Evolutionary conservation across 1,284 basidiomycete genomes (phyloP).

Genomic region (Leccinum angustisporum): DNA sequence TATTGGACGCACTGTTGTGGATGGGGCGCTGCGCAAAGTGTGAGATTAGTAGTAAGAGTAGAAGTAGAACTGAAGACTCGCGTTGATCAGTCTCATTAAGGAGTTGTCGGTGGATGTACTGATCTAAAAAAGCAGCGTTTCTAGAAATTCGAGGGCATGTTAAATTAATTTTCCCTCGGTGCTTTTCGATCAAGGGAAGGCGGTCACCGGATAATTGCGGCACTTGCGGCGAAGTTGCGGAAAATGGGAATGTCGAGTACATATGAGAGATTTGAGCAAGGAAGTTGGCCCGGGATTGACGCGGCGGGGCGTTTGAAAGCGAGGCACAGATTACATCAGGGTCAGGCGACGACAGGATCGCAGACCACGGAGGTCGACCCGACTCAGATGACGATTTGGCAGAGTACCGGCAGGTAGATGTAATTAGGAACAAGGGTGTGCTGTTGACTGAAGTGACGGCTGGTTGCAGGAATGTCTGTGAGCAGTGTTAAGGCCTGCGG

Average conservation of each 20-base stretch:
- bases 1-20: constrained; percentile 9
- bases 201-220: constrained; percentile 15
- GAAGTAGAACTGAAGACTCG: not conserved
- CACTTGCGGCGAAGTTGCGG: constrained; percentile 16
- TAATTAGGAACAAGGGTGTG: not conserved
- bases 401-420: not conserved
- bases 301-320: constrained; percentile 1
- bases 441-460: not conserved
- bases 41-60: not conserved
- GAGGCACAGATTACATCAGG: constrained; percentile 19
- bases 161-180: constrained; percentile 14
- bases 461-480: not conserved
- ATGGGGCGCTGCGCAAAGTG: constrained; percentile 8
- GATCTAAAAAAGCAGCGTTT: not conserved
- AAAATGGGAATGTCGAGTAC: constrained; percentile 12
- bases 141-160: constrained; percentile 1
- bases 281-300: not conserved
- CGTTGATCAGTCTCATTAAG: constrained; percentile 7
- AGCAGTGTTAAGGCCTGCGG: constrained; percentile 11
- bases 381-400: not conserved
- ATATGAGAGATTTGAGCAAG: not conserved
- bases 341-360: constrained; percentile 7
- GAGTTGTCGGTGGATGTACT: not conserved
- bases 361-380: constrained; percentile 5
- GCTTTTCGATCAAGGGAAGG: constrained; percentile 14